A percentile compares a stretch with the other conserved stretches of the same genome.
Conservation (phyloP, 164 flowering plant genomes). For the Magnolia officinalis region DNA sequence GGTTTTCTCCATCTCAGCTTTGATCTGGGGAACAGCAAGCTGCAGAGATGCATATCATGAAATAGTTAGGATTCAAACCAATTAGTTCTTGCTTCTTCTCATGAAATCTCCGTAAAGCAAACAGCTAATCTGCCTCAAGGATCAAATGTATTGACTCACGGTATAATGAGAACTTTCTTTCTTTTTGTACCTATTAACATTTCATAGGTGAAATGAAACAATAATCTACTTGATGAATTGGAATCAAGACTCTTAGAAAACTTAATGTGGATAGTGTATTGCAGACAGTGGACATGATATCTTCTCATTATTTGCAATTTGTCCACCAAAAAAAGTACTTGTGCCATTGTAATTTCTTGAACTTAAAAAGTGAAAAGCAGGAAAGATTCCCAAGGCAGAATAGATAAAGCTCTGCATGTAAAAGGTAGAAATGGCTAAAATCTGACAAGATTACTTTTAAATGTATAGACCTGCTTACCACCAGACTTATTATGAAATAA, state of each 20-base stretch:
- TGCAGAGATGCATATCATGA: conserved; percentile 25
- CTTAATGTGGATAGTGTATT: too few species aligned
- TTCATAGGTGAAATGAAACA: neutral
- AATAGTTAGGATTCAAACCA: neutral
- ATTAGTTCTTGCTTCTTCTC: neutral
- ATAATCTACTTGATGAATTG: neutral
- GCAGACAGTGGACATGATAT: too few species aligned
- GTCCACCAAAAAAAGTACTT: too few species aligned
- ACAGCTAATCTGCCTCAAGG: neutral
- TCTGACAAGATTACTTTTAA: too few species aligned
- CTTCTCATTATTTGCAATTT: too few species aligned
- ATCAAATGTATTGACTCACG: neutral
- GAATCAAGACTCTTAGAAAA: neutral
- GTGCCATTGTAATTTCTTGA: too few species aligned
- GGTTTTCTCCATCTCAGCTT: conserved; percentile 97
- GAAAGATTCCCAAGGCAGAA: too few species aligned
- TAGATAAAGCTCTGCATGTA: too few species aligned
- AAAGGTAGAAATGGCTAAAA: too few species aligned
- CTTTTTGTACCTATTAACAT: neutral
- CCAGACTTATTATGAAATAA: too few species aligned
- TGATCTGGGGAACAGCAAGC: conserved; percentile 77
- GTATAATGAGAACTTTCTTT: neutral
- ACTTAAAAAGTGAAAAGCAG: too few species aligned
- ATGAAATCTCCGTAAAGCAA: neutral
- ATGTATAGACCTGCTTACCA: too few species aligned